Evolutionary conservation across 116 monocot genomes (phyloP).

Genomic region (Cymodocea nodosa): DNA sequence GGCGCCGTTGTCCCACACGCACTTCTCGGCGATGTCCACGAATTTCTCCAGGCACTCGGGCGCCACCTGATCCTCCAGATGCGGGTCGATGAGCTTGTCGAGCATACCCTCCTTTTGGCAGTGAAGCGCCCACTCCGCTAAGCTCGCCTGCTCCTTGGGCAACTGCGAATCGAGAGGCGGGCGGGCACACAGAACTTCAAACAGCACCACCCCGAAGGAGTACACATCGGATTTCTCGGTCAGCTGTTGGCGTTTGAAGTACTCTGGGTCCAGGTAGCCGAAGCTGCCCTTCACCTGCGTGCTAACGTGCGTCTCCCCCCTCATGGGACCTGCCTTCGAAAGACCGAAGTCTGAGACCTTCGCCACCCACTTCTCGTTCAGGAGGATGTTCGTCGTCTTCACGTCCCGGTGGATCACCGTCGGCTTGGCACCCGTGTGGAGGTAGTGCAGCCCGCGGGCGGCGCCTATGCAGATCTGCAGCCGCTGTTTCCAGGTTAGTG

Average conservation of each 20-base stretch:
- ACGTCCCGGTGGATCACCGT: constrained; percentile 40
- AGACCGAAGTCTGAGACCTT: constrained; percentile 22
- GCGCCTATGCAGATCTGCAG: constrained; percentile 16
- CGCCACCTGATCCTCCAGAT: background rate
- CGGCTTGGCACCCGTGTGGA: background rate
- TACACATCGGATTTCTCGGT: constrained; percentile 4
- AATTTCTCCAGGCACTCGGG: background rate
- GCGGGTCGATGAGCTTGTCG: constrained; percentile 6
- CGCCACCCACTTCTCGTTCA: constrained; percentile 2
- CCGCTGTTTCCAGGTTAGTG: constrained; percentile 10
- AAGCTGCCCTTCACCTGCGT: constrained; percentile 7
- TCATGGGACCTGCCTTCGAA: constrained; percentile 3
- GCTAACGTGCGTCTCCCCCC: background rate
- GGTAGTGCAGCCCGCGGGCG: constrained; percentile 2
- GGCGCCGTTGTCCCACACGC: background rate
- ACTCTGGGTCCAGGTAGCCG: constrained; percentile 9
- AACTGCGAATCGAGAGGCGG: background rate
- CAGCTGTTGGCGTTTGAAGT: constrained; percentile 4
- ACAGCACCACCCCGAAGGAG: constrained; percentile 15
- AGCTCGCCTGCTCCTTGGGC: constrained; percentile 4
- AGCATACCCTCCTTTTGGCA: constrained; percentile 2
- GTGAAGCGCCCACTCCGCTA: background rate
- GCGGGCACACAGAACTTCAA: constrained; percentile 8
- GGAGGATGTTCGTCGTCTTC: constrained; percentile 36
- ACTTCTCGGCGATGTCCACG: constrained; percentile 4